phyloP scores from a whole-genome alignment of 2,329 filamentous ascomycete genomes.

The Monilinia fructigena region DNA sequence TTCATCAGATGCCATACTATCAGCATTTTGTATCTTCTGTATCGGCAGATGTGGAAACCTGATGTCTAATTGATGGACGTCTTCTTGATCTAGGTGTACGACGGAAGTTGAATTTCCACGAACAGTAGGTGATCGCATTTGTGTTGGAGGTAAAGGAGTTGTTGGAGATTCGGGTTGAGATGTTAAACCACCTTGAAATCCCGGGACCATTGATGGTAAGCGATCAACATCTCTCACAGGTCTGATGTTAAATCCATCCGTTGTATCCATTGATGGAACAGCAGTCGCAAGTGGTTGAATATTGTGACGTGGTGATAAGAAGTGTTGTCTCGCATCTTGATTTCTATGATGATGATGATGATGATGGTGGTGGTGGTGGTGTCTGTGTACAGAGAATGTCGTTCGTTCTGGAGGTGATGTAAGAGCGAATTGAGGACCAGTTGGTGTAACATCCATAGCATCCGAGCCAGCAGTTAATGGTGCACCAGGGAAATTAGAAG shows the following conservation, averaged over 20 bases:
- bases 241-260: conserved; percentile 71
- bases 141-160: conserved; percentile 71
- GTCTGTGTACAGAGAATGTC: conserved; percentile 56
- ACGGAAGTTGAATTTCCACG: conserved; percentile 54
- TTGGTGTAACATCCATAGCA: conserved; percentile 60
- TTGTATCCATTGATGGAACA: conserved; percentile 64
- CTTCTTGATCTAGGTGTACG: conserved; percentile 57
- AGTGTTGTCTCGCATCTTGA: conserved; percentile 51
- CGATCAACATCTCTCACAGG: conserved; percentile 80
- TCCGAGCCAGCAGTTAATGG: conserved; percentile 49
- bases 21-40: conserved; percentile 82
- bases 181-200: conserved; percentile 64
- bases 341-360: conserved; percentile 52
- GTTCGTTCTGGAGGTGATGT: conserved; percentile 71
- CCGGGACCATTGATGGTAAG: conserved; percentile 76
- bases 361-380: conserved; percentile 48
- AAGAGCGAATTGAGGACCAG: conserved; percentile 59
- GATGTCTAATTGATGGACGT: conserved; percentile 84
- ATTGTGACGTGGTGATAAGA: conserved; percentile 52
- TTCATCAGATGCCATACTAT: conserved; percentile 78
- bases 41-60: conserved; percentile 81
- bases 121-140: conserved; percentile 56
- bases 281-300: conserved; percentile 68
- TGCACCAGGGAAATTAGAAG: conserved; percentile 52
- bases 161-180: conserved; percentile 94